Percentiles rank a stretch among this genome's conserved stretches.
phyloP scores from a whole-genome alignment of 1,284 basidiomycete species.

The Taiwanofungus camphoratus region DNA sequence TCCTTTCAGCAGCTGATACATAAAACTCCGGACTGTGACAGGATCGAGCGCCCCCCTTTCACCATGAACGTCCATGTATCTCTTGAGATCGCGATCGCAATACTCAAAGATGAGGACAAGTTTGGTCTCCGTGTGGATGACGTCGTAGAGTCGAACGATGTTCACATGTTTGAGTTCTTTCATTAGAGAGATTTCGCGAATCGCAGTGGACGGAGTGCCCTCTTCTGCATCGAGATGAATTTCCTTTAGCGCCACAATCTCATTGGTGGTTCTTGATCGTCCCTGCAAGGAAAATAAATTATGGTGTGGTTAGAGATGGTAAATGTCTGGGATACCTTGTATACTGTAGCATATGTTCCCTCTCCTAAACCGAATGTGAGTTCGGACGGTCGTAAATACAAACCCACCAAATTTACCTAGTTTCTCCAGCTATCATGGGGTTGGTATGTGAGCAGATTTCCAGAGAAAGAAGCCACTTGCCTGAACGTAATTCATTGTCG shows the following conservation, averaged over 20 bases:
- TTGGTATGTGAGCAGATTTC: conserved; percentile 3
- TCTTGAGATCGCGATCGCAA: conserved; percentile 98
- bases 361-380: conserved; percentile 45
- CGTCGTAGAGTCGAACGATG: conserved; percentile 94
- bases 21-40: conserved; percentile 91
- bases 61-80: conserved; percentile 99
- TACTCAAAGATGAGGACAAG: conserved; percentile 99
- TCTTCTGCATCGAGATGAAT: conserved; percentile 96
- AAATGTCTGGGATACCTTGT: conserved; percentile 55
- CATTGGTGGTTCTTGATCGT: conserved; percentile 80
- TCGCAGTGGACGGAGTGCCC: conserved; percentile 91
- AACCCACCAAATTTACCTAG: conserved; percentile 43
- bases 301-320: neutral
- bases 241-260: conserved; percentile 89
- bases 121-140: conserved; percentile 97
- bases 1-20: conserved; percentile 96
- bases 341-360: conserved; percentile 87
- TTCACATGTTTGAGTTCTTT: conserved; percentile 95
- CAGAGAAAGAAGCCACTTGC: conserved; percentile 29
- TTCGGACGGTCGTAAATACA: neutral
- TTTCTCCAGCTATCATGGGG: conserved; percentile 70
- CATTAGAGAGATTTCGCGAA: conserved; percentile 94
- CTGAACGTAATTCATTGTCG: conserved; percentile 63
- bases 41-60: conserved; percentile 94
- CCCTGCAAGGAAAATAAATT: conserved; percentile 44